Conservation (phyloP, 306 rosid genomes). For the Alnus glutinosa region DNA sequence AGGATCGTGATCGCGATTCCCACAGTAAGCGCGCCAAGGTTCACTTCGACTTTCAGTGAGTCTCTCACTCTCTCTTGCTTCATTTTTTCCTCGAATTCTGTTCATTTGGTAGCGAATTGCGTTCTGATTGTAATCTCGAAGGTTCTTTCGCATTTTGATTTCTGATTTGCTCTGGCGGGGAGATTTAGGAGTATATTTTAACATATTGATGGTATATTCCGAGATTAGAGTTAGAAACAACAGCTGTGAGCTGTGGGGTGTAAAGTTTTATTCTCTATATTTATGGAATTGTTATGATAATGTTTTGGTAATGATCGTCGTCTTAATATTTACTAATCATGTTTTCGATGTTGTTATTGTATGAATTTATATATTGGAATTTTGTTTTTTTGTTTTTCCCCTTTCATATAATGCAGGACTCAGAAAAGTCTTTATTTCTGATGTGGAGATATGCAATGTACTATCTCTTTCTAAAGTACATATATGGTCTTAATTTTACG, state of each 20-base stretch:
- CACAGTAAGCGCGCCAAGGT: slow-evolving; percentile 85
- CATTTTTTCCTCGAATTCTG: not conserved
- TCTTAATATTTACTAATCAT: not conserved
- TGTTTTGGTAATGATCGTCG: not conserved
- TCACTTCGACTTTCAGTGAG: slow-evolving; percentile 67
- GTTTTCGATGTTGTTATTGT: not conserved
- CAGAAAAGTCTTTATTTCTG: too few relatives aligned
- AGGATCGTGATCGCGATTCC: slow-evolving; percentile 53
- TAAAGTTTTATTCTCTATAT: not conserved
- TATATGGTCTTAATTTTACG: not conserved
- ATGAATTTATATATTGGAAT: not conserved
- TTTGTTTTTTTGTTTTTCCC: not conserved
- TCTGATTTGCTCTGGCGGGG: not conserved
- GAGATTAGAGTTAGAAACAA: not conserved
- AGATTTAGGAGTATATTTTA: not conserved
- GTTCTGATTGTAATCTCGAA: not conserved
- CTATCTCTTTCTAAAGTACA: not conserved
- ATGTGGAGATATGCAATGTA: not conserved
- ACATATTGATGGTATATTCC: not conserved
- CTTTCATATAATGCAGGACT: not conserved
- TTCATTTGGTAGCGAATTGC: not conserved
- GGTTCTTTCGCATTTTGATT: not conserved
- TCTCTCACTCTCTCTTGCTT: slow-evolving; percentile 4
- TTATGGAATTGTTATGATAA: not conserved
- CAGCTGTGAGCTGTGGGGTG: not conserved